Conservation (phyloP, 257 asterid genomes). For the Petunia secreta region DNA sequence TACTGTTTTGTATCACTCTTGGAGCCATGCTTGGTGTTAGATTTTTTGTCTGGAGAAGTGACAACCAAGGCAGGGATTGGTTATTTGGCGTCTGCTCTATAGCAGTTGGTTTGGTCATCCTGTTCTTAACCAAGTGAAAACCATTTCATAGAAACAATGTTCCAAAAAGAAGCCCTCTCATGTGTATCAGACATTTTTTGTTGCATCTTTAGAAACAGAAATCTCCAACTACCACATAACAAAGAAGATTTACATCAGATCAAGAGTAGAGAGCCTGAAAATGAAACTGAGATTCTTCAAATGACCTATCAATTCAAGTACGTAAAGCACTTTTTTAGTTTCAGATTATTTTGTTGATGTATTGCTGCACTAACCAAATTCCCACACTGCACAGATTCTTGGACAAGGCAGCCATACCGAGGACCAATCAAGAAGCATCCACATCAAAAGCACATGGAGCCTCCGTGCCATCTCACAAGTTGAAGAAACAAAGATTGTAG, state of each 20-base stretch:
- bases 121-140: conserved; percentile 57
- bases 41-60: conserved; percentile 64
- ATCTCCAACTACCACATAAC: conserved; percentile 47
- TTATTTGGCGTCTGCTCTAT: conserved; percentile 57
- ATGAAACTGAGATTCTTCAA: conserved; percentile 50
- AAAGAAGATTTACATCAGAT: conserved; percentile 52
- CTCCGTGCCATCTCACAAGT: conserved; percentile 63
- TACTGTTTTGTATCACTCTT: conserved; percentile 45
- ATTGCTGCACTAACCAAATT: conserved; percentile 2
- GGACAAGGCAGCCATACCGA: conserved; percentile 59
- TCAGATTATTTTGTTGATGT: not conserved
- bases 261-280: conserved; percentile 52
- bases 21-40: conserved; percentile 76
- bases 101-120: conserved; percentile 44
- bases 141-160: conserved; percentile 48
- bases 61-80: conserved; percentile 82
- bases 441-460: conserved; percentile 39
- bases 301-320: conserved; percentile 75
- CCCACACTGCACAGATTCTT: conserved; percentile 45
- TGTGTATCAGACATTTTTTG: conserved; percentile 52
- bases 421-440: conserved; percentile 28
- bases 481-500: conserved; percentile 69
- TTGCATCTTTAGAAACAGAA: conserved; percentile 63
- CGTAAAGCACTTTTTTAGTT: not conserved
- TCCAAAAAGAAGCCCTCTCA: conserved; percentile 65